Base-by-base conservation (phyloP, 257 asterid genomes). In the Euphrasia confusa region DNA sequence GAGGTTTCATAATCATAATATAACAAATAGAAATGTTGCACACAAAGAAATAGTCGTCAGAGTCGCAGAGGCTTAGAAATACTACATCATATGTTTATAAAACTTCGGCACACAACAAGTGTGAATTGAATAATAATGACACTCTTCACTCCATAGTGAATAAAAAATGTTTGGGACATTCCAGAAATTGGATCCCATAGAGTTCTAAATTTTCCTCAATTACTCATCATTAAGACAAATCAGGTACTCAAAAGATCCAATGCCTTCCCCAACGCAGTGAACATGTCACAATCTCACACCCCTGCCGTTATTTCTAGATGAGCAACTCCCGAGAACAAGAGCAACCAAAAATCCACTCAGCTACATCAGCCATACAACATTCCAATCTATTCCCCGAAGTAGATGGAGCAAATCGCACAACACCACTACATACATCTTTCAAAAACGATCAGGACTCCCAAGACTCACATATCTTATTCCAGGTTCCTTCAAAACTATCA, bases 1-100 rank as follows among this genome's bases (percentile, higher is more conserved):
- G 66, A 68, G 27, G 61, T 57, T 63, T 30, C 17, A 55, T 42
- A 63, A 59, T 30, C 17, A 55, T 42, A 63, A 59, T 4, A 40
- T 13, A 60, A 53, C 17, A 54, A 12, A 13, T 17, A 57, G 52
- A 54, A 63, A 71, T 45, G 47, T 32, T 15, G 30, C 10, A 47
- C 42, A 44, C 37, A 21, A 55, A 30, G 24, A 57, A 44, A 21
- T n/a, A 47, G 61, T 3, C 12, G 66, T 4, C 28, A 44, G 35
- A 59, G 44, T 40, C 24, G 27, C 55, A n/a, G 48, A 30, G 50
- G 40, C 58, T 37, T 10, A 55, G 18, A 44, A 44, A 72, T 15
- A n/a, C 39, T 63, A 37, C 4, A 49, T 14, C 56, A 37, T 4
- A 49, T 24, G 55, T 14, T 67, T 55, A 61, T 39, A 37, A 39